A percentile compares a stretch with the other conserved stretches of the same genome.
phyloP scores from a whole-genome alignment of 2,329 filamentous ascomycete species.

The Alternaria sp. region DNA sequence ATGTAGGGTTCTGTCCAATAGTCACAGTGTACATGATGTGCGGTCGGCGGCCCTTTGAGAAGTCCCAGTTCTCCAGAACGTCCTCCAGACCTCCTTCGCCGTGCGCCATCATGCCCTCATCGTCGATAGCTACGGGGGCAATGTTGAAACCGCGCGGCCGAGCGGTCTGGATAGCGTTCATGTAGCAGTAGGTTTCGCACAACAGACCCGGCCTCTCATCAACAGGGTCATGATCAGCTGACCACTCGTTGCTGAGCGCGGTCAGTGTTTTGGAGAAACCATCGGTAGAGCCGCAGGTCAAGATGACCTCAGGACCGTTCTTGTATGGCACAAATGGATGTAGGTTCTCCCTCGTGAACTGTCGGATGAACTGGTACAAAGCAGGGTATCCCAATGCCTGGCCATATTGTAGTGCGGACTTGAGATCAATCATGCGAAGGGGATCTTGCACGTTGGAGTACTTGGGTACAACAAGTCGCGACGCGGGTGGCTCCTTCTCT shows the following conservation, averaged over 20 bases:
- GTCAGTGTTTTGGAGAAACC: constrained; percentile 82
- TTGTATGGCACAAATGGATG: constrained; percentile 84
- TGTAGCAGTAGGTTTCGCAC: constrained; percentile 82
- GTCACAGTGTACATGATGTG: constrained; percentile 90
- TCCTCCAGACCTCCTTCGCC: constrained; percentile 79
- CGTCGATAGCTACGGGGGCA: constrained; percentile 77
- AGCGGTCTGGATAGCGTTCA: constrained; percentile 74
- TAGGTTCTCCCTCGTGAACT: constrained; percentile 78
- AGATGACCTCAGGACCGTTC: constrained; percentile 76
- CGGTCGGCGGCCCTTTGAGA: constrained; percentile 74
- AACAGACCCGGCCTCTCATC: constrained; percentile 78
- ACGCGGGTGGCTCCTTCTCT: constrained; percentile 38
- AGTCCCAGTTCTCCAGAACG: constrained; percentile 84
- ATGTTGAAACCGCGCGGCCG: constrained; percentile 75
- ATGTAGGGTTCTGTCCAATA: constrained; percentile 91
- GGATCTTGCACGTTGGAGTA: constrained; percentile 66
- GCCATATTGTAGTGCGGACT: constrained; percentile 86
- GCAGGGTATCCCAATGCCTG: constrained; percentile 82
- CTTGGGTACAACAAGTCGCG: constrained; percentile 76
- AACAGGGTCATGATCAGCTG: constrained; percentile 70
- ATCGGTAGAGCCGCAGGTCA: constrained; percentile 86
- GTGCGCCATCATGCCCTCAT: constrained; percentile 77
- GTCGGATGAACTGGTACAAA: constrained; percentile 77
- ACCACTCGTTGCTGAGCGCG: constrained; percentile 79
- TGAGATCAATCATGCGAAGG: constrained; percentile 77